These are phyloP conservation scores for Schizochytrium sp. DNA, from an alignment of 108 stramenopile species.

Conservation along the genomic window DNA sequence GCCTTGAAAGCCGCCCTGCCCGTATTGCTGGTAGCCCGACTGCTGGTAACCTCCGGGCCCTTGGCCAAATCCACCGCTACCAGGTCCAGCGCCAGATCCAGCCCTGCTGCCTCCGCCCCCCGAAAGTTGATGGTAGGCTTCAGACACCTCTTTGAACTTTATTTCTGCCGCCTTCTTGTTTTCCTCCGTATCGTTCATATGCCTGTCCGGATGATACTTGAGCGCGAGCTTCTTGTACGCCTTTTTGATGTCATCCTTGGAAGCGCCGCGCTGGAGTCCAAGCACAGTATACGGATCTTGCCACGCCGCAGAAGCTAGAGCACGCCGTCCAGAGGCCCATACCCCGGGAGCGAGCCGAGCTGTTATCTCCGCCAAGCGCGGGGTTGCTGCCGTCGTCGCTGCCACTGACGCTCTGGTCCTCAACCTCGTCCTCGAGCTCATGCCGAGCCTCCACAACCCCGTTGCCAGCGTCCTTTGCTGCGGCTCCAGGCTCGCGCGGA, in stretches of 20 bases:
- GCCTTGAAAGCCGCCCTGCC: background rate
- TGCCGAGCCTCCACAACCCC: too few relatives aligned
- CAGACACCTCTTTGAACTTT: background rate
- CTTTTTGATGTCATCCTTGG: slow-evolving; percentile 73
- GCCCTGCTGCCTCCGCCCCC: background rate
- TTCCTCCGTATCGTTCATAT: background rate
- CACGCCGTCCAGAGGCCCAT: too few relatives aligned
- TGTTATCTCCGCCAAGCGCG: too few relatives aligned
- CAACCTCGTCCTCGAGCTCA: too few relatives aligned
- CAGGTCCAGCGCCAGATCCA: background rate
- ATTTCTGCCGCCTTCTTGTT: background rate
- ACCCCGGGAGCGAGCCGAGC: too few relatives aligned
- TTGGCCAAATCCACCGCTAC: background rate
- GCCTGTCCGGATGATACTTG: slow-evolving; percentile 40
- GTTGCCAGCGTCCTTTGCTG: too few relatives aligned
- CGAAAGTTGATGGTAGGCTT: background rate
- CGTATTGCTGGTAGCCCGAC: background rate
- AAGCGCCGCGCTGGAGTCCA: slow-evolving; percentile 49
- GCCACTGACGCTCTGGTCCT: too few relatives aligned
- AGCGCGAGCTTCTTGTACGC: slow-evolving; percentile 79
- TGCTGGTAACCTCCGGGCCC: background rate
- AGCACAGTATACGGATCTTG: slow-evolving; percentile 60
- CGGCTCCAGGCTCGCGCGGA: too few relatives aligned
- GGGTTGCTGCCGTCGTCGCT: too few relatives aligned
- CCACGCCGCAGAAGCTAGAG: background rate